Percentiles rank a stretch among this genome's conserved stretches.
These are phyloP conservation scores for Corchorus olitorius DNA, from an alignment of 345 rosid species.

Conservation along the genomic window DNA sequence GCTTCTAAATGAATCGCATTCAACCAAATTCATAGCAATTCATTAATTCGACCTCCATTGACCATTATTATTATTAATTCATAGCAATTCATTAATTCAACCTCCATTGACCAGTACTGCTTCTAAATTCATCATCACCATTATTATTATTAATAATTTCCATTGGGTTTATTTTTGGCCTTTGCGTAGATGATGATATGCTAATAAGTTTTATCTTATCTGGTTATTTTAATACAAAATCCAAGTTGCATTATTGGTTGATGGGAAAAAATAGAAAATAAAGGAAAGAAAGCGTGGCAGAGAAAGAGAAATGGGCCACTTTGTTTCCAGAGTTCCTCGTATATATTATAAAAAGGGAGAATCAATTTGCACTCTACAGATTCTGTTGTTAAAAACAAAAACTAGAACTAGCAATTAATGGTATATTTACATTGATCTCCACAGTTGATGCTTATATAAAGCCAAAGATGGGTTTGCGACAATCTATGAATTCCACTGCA, in stretches of 20 bases:
- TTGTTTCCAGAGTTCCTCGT: neutral
- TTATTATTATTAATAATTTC: too few relatives aligned
- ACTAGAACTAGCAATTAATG: neutral
- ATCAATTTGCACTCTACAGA: neutral
- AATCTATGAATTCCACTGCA: neutral
- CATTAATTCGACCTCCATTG: too few relatives aligned
- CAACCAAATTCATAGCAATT: too few relatives aligned
- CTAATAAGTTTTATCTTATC: neutral
- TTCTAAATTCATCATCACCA: too few relatives aligned
- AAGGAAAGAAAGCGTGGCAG: too few relatives aligned
- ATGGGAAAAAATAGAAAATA: neutral
- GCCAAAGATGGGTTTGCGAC: neutral
- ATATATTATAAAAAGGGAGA: too few relatives aligned
- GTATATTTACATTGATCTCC: neutral
- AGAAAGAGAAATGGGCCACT: neutral
- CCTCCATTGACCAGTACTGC: too few relatives aligned
- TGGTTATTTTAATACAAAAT: too few relatives aligned
- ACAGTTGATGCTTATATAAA: slow-evolving; percentile 2
- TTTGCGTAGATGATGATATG: too few relatives aligned
- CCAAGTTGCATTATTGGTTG: neutral
- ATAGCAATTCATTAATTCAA: too few relatives aligned
- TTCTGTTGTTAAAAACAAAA: neutral
- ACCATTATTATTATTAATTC: too few relatives aligned
- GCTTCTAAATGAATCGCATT: too few relatives aligned
- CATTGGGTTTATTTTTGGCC: neutral